Base-by-base conservation (phyloP, 305 asterid genomes). In the Fraxinus xanthoxyloides region DNA sequence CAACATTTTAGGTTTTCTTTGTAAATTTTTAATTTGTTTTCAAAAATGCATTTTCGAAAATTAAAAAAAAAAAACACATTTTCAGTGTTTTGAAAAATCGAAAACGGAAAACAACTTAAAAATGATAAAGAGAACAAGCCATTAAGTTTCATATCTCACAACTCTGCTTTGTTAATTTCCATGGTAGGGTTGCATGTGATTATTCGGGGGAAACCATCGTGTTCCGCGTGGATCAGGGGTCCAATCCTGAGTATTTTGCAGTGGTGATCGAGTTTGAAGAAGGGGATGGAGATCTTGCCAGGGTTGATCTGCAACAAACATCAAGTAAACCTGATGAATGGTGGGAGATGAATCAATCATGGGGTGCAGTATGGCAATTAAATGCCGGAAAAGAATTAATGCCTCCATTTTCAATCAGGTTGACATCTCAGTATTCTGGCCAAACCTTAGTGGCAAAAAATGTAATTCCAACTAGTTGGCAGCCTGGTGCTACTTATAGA, bases 301-400 rank as follows among this genome's bases (percentile, higher is more conserved):
- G 82, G 0, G 97, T 90, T 15, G 92, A 87, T 54, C 82, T 92
- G 15, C 88, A 59, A 48, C 89, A 91, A 67, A 82, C 85, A 13
- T 75, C 84, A 5, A 40, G 79, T 8, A 74, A 81, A 26, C 19
- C 80, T 0, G 74, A 77, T 6, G 84, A 83, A n/a, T 93, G 97
- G 97, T 72, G 86, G 85, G 78, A 80, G 80, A 91, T 93, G 94
- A 87, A 87, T 24, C 95, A 91, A 5, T 93, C 94, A 0, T 93
- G 97, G 97, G 97, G 97, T 3, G 93, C 93, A 0, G 90, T 92
- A 12, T 92, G 97, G 94, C 87, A 85, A 72, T 51, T 93, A 5
- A 85, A 89, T 72, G 89, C 95, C 0, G 93, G 93, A 24, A 38
- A 75, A 0, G 76, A 81, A 34, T 85, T 93, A 43, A 80, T 40